Percentiles rank a stretch among this genome's conserved stretches.
phyloP scores from a whole-genome alignment of 495 filamentous ascomycete species.

The Tetracladium setigerum region DNA sequence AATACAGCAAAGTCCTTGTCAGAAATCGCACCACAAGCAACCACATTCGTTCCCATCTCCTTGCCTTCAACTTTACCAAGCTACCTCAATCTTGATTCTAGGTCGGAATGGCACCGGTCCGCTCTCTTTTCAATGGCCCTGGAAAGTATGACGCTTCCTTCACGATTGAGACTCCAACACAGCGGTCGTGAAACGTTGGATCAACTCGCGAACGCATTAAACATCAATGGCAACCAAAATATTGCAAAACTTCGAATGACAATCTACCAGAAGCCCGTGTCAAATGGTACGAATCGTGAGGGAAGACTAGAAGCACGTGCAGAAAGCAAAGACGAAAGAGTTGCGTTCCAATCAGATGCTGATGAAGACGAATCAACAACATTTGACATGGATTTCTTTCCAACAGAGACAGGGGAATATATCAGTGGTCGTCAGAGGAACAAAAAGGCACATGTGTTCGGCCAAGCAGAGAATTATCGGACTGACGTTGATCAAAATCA shows the following conservation, averaged over 20 bases:
- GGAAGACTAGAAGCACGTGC: conserved; percentile 11
- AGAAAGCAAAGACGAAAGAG: conserved; percentile 10
- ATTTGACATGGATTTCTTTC: conserved; percentile 53
- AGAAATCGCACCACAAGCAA: conserved; percentile 60
- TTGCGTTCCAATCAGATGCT: conserved; percentile 8
- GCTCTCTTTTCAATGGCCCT: conserved; percentile 70
- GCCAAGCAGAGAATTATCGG: conserved; percentile 43
- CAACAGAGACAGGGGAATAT: conserved; percentile 27
- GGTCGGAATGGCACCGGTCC: conserved; percentile 73
- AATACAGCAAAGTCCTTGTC: conserved; percentile 66
- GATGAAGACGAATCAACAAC: conserved; percentile 25
- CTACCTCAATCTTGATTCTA: conserved; percentile 53
- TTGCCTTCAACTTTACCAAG: conserved; percentile 51
- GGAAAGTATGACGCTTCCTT: conserved; percentile 73
- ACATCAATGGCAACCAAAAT: conserved; percentile 69
- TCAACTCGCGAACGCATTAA: conserved; percentile 64
- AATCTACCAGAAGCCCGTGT: conserved; percentile 21
- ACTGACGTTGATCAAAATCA: conserved; percentile 23
- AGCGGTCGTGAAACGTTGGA: conserved; percentile 41
- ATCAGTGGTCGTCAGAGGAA: conserved; percentile 16
- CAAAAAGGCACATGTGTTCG: conserved; percentile 51
- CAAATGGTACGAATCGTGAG: conserved; percentile 11
- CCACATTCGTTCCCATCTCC: conserved; percentile 72
- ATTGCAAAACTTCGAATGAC: conserved; percentile 67
- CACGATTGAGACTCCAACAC: conserved; percentile 53